Evolutionary conservation across 768 basidiomycete species (phyloP).

Genomic region (Xanthoconium stramineum): DNA sequence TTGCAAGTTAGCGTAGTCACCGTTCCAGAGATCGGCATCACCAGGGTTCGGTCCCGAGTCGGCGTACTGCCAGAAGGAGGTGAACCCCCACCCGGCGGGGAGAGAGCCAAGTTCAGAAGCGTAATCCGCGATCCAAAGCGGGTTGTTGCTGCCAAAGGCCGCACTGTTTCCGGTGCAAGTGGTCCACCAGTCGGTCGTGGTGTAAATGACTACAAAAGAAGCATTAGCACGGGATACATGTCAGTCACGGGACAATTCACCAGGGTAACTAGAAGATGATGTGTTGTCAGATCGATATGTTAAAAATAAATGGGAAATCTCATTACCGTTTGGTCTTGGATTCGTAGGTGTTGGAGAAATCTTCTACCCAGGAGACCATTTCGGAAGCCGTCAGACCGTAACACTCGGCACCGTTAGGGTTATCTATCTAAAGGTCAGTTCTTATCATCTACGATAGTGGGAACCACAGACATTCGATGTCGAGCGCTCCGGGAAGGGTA

Average conservation of each 20-base stretch:
- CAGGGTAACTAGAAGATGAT: conserved; percentile 35
- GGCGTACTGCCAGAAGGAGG: conserved; percentile 62
- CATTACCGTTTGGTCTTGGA: conserved; percentile 43
- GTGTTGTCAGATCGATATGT: neutral
- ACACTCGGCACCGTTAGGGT: conserved; percentile 49
- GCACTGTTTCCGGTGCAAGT: conserved; percentile 60
- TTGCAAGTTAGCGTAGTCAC: conserved; percentile 42
- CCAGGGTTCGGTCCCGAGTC: conserved; percentile 55
- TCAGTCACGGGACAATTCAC: conserved; percentile 22
- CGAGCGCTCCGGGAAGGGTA: conserved; percentile 62
- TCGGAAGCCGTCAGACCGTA: conserved; percentile 49
- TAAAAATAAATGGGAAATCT: neutral
- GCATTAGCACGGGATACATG: neutral
- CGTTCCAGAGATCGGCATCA: conserved; percentile 57
- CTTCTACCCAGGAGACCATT: conserved; percentile 63
- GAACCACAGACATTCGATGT: conserved; percentile 52
- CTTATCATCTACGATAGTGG: neutral
- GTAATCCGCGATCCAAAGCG: conserved; percentile 61
- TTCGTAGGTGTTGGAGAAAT: conserved; percentile 61
- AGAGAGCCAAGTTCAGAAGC: conserved; percentile 48
- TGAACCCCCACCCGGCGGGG: conserved; percentile 55
- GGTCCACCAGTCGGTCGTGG: conserved; percentile 66
- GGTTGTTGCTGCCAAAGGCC: conserved; percentile 47
- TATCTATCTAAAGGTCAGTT: conserved; percentile 35
- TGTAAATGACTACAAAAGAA: conserved; percentile 48